Conservation (phyloP, 2,329 filamentous ascomycete species). For the Lachnellula suecica region DNA sequence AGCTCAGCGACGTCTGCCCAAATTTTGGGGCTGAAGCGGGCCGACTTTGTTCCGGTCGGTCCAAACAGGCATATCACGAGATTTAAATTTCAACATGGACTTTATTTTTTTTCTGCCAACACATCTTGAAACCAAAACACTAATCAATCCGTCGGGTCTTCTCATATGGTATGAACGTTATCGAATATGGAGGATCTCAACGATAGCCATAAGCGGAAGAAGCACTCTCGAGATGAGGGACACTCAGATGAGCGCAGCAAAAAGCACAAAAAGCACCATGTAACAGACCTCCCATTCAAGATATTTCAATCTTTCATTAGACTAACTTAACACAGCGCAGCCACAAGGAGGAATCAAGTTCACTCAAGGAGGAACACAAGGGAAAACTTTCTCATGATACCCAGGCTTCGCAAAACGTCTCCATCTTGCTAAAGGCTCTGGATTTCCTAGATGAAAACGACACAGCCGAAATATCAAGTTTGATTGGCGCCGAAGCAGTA, state of each 20-base stretch:
- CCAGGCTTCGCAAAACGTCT: conserved; percentile 17
- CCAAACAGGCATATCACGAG: conserved; percentile 7
- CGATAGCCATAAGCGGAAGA: conserved; percentile 20
- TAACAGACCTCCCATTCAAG: conserved; percentile 2
- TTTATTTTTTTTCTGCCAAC: too few species aligned
- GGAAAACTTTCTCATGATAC: too few species aligned
- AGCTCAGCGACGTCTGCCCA: conserved; percentile 9
- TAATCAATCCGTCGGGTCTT: not conserved
- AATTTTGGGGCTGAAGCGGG: conserved; percentile 11
- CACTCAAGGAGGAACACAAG: not conserved
- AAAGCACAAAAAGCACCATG: conserved; percentile 15
- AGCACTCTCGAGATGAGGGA: conserved; percentile 6
- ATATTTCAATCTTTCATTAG: too few species aligned
- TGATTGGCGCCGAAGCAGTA: conserved; percentile 20
- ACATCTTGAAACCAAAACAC: too few species aligned
- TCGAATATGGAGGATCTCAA: conserved; percentile 2
- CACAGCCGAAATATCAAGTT: conserved; percentile 11
- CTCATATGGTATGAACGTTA: not conserved
- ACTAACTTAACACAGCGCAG: too few species aligned
- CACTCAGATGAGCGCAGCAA: not conserved
- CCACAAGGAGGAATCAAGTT: too few species aligned
- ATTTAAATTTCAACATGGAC: too few species aligned
- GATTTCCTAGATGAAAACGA: conserved; percentile 24
- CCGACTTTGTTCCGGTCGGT: conserved; percentile 15
- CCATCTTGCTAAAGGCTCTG: conserved; percentile 25